Evolutionary conservation across 257 asterid genomes (phyloP).

Genomic region (Capsicum baccatum): DNA sequence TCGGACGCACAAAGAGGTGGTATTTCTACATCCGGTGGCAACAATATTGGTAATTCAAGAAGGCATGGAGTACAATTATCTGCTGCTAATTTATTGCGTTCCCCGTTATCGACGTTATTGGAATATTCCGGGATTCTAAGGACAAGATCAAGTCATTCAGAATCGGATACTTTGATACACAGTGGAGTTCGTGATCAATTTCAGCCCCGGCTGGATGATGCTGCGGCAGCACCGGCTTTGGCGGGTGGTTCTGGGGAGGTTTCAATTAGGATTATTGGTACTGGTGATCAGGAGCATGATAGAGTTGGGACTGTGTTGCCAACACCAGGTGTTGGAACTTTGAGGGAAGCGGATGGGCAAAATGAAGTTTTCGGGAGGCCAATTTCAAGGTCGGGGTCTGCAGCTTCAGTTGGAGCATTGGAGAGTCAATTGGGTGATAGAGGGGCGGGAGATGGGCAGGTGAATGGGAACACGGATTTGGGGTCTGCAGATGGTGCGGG

Average conservation of each 20-base stretch:
- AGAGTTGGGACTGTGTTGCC: conserved; percentile 44
- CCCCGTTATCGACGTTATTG: conserved; percentile 70
- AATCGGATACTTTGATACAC: conserved; percentile 46
- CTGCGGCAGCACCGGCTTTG: conserved; percentile 42
- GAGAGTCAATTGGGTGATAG: conserved; percentile 59
- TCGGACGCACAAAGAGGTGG: conserved; percentile 70
- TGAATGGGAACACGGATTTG: conserved; percentile 41
- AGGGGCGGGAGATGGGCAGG: conserved; percentile 53
- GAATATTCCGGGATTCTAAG: conserved; percentile 71
- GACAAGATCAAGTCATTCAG: conserved; percentile 51
- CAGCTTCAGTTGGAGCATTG: conserved; percentile 55
- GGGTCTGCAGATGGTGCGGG: conserved; percentile 59
- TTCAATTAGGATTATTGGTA: conserved; percentile 73
- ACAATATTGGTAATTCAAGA: conserved; percentile 44
- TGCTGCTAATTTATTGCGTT: conserved; percentile 61
- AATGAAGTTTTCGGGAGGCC: conserved; percentile 48
- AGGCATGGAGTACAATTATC: conserved; percentile 60
- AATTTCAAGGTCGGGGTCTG: conserved; percentile 58
- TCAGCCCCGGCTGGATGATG: conserved; percentile 41
- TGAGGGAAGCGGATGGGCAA: conserved; percentile 42
- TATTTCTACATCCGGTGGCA: conserved; percentile 39
- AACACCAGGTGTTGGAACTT: conserved; percentile 41
- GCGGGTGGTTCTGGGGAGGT: conserved; percentile 62
- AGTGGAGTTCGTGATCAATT: conserved; percentile 46
- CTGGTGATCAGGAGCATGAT: conserved; percentile 57